Base-by-base conservation (phyloP, 441 rosid species). In the Brassica balearica region DNA sequence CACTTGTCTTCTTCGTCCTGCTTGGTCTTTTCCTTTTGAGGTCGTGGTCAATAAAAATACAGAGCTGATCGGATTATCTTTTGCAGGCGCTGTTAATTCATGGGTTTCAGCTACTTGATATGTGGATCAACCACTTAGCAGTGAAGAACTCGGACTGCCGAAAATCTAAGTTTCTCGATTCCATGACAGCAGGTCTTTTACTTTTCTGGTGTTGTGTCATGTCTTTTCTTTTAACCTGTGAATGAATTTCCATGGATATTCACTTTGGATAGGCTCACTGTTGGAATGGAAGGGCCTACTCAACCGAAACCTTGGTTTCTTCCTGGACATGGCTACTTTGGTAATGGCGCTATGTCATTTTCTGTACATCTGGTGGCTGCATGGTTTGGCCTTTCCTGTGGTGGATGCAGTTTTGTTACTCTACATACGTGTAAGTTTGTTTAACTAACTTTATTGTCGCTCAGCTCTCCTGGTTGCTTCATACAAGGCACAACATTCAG, bases 61-160 rank as follows among this genome's bases (percentile, higher is more conserved):
- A n/a, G 36, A 67, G 55, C 68, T 75, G 38, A 71, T 60, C 4
- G 5, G 17, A n/a, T 51, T 15, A 25, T 79, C 59, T 59, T 29
- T 29, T 86, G 84, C 79, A 96, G 99, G 98, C 97, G 17, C 83
- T 90, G 84, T 80, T 94, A 86, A 91, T 93, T 77, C 98, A 96
- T 76, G 99, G 99, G 61, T 94, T 94, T 86, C 99, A 96, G 88
- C 82, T 94, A 71, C 94, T 96, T 83, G 99, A 96, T 79, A 86
- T 94, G 82, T 96, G 96, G 93, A 77, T 91, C 75, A 91, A 91
- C 84, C 92, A 92, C 84, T 82, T 96, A 51, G 87, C 89, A 68
- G 90, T 86, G 71, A 86, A 86, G 69, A 81, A 81, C 76, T 71
- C 87, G 72, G 84, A 85, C 81, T 90, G 97, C 82, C 90, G 81